phyloP scores from a whole-genome alignment of 2,329 filamentous ascomycete species.

The Dothistroma pini region DNA sequence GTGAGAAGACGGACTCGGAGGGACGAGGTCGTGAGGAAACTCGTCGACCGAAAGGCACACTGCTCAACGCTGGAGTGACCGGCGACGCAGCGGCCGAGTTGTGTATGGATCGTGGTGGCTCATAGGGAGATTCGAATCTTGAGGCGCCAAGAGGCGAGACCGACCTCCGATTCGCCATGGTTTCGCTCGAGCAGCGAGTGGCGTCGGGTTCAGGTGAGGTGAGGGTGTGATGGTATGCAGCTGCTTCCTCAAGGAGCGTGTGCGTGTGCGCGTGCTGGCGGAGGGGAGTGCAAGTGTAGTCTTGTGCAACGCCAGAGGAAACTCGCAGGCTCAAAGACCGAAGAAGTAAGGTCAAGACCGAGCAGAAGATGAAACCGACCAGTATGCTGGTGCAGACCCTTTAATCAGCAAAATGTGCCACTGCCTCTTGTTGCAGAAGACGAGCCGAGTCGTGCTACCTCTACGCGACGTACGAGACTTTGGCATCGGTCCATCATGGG shows the following conservation, averaged over 20 bases:
- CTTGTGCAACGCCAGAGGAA: background rate
- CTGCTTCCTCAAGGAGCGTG: too few relatives aligned
- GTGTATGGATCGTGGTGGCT: constrained; percentile 15
- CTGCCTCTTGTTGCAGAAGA: too few relatives aligned
- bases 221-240: background rate
- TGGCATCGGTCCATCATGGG: too few relatives aligned
- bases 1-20: constrained; percentile 17
- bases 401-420: too few relatives aligned
- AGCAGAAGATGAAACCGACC: background rate
- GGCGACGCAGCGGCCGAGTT: constrained; percentile 17
- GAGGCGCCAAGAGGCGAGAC: constrained; percentile 30
- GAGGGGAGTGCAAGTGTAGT: background rate
- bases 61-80: constrained; percentile 14
- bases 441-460: too few relatives aligned
- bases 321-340: background rate
- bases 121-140: constrained; percentile 30
- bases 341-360: background rate
- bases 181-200: background rate
- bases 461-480: too few relatives aligned
- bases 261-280: too few relatives aligned
- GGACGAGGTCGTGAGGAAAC: constrained; percentile 5
- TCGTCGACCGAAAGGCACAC: constrained; percentile 15
- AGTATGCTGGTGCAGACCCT: too few relatives aligned
- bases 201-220: background rate
- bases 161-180: background rate